Evolutionary conservation across 2,329 filamentous ascomycete genomes (phyloP), one percentile per base, ranked within the genome.

Genomic region (Fusarium domesticum): DNA sequence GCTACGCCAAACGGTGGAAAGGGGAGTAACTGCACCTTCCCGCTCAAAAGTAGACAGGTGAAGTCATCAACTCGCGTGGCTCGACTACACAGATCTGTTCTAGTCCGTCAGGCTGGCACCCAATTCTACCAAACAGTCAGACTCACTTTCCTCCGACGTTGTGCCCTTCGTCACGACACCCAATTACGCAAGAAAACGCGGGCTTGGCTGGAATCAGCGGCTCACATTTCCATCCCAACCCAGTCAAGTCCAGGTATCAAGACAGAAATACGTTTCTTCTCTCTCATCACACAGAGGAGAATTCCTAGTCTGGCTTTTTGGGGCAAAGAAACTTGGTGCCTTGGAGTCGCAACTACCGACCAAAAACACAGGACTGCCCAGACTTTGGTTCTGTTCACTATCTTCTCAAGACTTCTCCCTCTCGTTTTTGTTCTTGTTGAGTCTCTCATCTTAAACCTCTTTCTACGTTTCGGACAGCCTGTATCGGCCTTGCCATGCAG

Each of bases 401-500:
- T 12, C 14, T 28, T 10, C 14, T 12, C 7, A 5, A 8, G 23
- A 28, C 7, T 8, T 28, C 23, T 8, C 23, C 7, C 23, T 10
- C 23, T 28, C 8, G 23, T 4, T 10, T 28, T 10, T n/a, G n/a
- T n/a, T n/a, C 4, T 28, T 28, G 23, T 28, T 28, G 23, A 12
- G 23, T 12, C 23, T 28, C 14, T 8, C 4, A 28, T n/a, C 23
- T 28, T 28, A 3, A 12, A 8, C 5, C 23, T 28, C 23, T 28
- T 10, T 28, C 23, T 28, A 33, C 23, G 15, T 5, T 15, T 18
- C 23, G 6, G 37, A 8, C 5, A 18, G 18, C 25, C 6, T 18
- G 11, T 8, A 18, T 30, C 31, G 18, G 31, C 31, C 6, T 25
- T 40, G 25, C 42, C 33, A 60, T 60, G 57, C 49, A 35, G n/a